A percentile compares a stretch with the other conserved stretches of the same genome.
These are phyloP conservation scores for Candida alai DNA, from an alignment of 805 yeast species.

Conservation along the genomic window DNA sequence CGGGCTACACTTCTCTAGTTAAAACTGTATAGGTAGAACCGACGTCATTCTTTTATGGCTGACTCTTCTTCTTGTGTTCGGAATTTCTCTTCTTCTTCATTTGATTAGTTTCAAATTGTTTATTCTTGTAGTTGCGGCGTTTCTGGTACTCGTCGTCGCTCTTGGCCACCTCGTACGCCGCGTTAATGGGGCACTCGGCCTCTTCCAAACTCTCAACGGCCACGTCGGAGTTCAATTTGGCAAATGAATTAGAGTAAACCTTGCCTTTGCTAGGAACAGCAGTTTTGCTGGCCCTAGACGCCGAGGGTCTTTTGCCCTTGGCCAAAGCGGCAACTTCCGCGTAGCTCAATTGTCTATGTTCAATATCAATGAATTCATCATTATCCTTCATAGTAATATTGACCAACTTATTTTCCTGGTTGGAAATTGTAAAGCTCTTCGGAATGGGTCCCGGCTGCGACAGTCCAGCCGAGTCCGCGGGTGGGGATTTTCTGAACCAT, in stretches of 20 bases:
- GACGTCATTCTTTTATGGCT: no score
- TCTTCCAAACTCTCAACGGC: conserved; percentile 12
- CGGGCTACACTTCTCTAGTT: no score
- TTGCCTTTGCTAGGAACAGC: conserved; percentile 10
- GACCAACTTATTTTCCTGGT: conserved; percentile 24
- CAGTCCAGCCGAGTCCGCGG: conserved; percentile 2
- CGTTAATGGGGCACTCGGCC: conserved; percentile 11
- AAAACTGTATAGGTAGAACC: no score
- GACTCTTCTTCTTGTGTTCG: conserved; percentile 1
- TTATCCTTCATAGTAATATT: conserved; percentile 32
- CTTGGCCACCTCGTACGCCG: conserved; percentile 9
- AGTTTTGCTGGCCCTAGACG: conserved; percentile 4
- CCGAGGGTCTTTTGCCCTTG: conserved; percentile 19
- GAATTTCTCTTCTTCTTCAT: conserved; percentile 15
- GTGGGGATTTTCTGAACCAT: conserved; percentile 14
- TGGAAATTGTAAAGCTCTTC: conserved; percentile 27
- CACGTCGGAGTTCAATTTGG: conserved; percentile 14
- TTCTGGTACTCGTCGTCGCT: conserved; percentile 8
- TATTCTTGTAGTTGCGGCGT: conserved; percentile 10
- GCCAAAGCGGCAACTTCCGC: conserved; percentile 41
- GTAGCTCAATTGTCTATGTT: conserved; percentile 33
- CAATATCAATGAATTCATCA: conserved; percentile 32
- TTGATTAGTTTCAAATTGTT: conserved; percentile 17
- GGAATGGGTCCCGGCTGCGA: conserved; percentile 15
- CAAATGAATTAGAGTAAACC: conserved; percentile 13